These are phyloP conservation scores for Volutella citrinella DNA, from an alignment of 2,329 filamentous ascomycete genomes.

Conservation along the genomic window DNA sequence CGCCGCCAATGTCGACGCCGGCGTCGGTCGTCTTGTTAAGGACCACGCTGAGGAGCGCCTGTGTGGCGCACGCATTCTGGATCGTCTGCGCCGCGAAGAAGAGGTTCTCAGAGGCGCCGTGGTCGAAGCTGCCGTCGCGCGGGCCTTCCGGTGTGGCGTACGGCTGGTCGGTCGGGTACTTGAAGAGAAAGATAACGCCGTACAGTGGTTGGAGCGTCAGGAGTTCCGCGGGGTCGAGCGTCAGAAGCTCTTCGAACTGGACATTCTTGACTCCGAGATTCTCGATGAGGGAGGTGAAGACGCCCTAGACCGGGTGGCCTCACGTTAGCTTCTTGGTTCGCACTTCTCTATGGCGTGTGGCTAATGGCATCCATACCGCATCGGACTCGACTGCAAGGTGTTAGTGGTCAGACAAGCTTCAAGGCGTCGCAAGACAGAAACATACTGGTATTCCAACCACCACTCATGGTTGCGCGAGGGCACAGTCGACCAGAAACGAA, in stretches of 20 bases:
- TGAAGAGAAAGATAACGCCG: slow-evolving; percentile 99
- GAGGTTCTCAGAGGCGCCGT: slow-evolving; percentile 67
- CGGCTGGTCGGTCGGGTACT: slow-evolving; percentile 73
- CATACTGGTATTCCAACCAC: slow-evolving; percentile 90
- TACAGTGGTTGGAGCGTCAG: slow-evolving; percentile 74
- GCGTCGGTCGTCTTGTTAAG: slow-evolving; percentile 70
- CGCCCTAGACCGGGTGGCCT: too few species aligned
- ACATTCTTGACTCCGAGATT: slow-evolving; percentile 86
- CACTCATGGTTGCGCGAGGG: slow-evolving; percentile 53
- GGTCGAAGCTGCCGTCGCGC: slow-evolving; percentile 79
- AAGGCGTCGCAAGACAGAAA: slow-evolving; percentile 9
- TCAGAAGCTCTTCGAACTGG: slow-evolving; percentile 94
- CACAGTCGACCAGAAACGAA: too few species aligned
- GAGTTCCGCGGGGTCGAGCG: slow-evolving; percentile 75
- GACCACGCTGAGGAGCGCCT: slow-evolving; percentile 87
- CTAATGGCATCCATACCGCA: slow-evolving; percentile 59
- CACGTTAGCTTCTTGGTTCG: too few species aligned
- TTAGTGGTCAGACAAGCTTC: slow-evolving; percentile 9
- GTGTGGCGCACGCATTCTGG: slow-evolving; percentile 96
- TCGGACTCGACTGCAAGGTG: slow-evolving; percentile 73
- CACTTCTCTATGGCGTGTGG: too few species aligned
- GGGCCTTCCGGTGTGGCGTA: slow-evolving; percentile 62
- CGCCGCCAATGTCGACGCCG: slow-evolving; percentile 70
- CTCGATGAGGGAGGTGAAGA: slow-evolving; percentile 96
- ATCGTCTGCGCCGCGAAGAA: slow-evolving; percentile 98